phyloP scores from a whole-genome alignment of 352 stramenopile species.

The Pythium rhizo-oryzae region DNA sequence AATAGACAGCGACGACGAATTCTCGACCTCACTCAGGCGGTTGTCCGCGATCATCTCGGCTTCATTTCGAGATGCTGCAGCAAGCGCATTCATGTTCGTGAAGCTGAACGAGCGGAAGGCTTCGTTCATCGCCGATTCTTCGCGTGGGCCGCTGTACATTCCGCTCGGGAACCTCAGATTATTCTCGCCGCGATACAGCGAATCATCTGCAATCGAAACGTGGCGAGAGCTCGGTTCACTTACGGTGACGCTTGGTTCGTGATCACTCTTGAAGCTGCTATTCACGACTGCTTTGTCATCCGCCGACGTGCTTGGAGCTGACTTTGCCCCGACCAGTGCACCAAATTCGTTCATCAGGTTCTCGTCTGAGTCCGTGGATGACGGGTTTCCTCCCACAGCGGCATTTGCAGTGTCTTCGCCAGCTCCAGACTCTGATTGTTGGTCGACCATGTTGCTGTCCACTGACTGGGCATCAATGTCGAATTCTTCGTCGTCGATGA shows the following conservation, averaged over 20 bases:
- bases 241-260: slow-evolving; percentile 20
- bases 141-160: slow-evolving; percentile 52
- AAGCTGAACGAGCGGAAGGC: slow-evolving; percentile 83
- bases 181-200: slow-evolving; percentile 24
- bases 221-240: slow-evolving; percentile 14
- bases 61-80: slow-evolving; percentile 72
- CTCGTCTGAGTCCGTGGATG: slow-evolving; percentile 19
- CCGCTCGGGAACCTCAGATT: slow-evolving; percentile 63
- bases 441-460: slow-evolving; percentile 29
- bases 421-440: slow-evolving; percentile 14
- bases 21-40: slow-evolving; percentile 45
- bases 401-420: not conserved
- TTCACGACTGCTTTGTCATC: slow-evolving; percentile 5
- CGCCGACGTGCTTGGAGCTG: not conserved
- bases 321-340: slow-evolving; percentile 5
- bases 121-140: slow-evolving; percentile 47
- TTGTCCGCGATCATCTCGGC: slow-evolving; percentile 61
- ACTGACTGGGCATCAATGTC: slow-evolving; percentile 52
- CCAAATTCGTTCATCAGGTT: slow-evolving; percentile 26
- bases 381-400: not conserved
- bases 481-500: slow-evolving; percentile 85
- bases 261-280: slow-evolving; percentile 27
- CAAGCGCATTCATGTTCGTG: slow-evolving; percentile 87
- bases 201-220: not conserved
- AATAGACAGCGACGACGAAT: slow-evolving; percentile 56